Conservation (phyloP, 2,329 filamentous ascomycete species). For the Orbilia ellipsospora region DNA sequence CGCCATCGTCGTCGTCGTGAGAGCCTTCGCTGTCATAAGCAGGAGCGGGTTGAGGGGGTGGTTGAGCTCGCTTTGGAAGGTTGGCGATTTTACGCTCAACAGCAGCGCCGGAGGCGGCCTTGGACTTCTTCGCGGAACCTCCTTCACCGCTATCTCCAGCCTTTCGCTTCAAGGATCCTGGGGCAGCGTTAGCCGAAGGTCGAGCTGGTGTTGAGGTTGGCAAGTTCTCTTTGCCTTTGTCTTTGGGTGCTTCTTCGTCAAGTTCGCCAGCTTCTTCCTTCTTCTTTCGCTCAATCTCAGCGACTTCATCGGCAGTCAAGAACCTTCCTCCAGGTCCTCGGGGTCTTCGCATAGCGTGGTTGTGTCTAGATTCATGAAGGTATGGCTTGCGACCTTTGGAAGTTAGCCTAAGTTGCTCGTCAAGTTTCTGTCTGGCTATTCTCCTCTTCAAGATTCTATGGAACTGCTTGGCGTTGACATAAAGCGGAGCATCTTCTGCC, state of each 20-base stretch:
- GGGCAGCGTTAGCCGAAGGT: slow-evolving; percentile 51
- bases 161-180: slow-evolving; percentile 58
- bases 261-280: slow-evolving; percentile 56
- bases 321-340: slow-evolving; percentile 94
- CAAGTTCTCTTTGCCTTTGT: slow-evolving; percentile 56
- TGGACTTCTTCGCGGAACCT: slow-evolving; percentile 53
- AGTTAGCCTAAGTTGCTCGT: slow-evolving; percentile 89
- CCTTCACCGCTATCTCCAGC: slow-evolving; percentile 56
- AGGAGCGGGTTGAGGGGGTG: slow-evolving; percentile 47
- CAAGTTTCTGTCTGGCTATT: slow-evolving; percentile 90
- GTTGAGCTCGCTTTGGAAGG: slow-evolving; percentile 56
- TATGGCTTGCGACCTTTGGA: slow-evolving; percentile 97
- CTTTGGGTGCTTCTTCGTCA: slow-evolving; percentile 53
- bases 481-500: slow-evolving; percentile 90
- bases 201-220: slow-evolving; percentile 48
- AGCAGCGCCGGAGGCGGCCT: slow-evolving; percentile 40
- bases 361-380: slow-evolving; percentile 95
- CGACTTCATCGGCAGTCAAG: slow-evolving; percentile 85
- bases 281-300: slow-evolving; percentile 58
- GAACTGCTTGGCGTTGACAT: slow-evolving; percentile 99
- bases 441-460: slow-evolving; percentile 95
- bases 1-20: slow-evolving; percentile 57
- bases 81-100: slow-evolving; percentile 55
- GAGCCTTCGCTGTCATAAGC: slow-evolving; percentile 48
- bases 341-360: slow-evolving; percentile 96